Evolutionary conservation across 75 land plant species (phyloP).

Genomic region (Gnetum montanum): DNA sequence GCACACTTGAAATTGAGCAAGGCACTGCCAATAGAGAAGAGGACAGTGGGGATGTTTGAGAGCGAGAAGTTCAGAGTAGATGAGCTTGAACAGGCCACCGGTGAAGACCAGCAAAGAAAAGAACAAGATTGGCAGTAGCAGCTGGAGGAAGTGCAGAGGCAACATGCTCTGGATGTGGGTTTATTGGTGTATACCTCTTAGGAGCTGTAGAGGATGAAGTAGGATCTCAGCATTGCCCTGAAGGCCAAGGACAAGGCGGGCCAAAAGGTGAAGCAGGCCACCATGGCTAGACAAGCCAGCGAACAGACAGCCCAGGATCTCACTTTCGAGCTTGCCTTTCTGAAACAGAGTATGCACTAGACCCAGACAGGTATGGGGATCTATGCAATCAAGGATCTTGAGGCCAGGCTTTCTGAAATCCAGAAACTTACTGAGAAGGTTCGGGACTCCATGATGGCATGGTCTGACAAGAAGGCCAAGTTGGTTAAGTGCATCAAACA

Average conservation of each 20-base stretch:
- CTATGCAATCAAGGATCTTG: too few species aligned
- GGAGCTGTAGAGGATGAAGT: slow-evolving; percentile 43
- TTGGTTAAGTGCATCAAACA: slow-evolving; percentile 23
- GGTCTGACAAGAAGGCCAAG: slow-evolving; percentile 28
- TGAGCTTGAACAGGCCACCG: slow-evolving; percentile 54
- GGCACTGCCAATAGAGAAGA: slow-evolving; percentile 39
- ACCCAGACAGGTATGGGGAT: too few species aligned
- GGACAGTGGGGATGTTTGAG: slow-evolving; percentile 49
- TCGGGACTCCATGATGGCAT: slow-evolving; percentile 28
- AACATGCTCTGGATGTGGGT: slow-evolving; percentile 47
- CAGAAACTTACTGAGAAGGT: too few species aligned
- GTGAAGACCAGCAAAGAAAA: slow-evolving; percentile 38
- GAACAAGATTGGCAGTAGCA: slow-evolving; percentile 50
- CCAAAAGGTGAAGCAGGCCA: slow-evolving; percentile 45
- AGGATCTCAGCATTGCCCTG: slow-evolving; percentile 33
- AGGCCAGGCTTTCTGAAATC: too few species aligned
- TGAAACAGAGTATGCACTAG: too few species aligned
- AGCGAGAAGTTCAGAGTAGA: slow-evolving; percentile 57
- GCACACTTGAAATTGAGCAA: slow-evolving; percentile 49
- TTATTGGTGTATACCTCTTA: slow-evolving; percentile 31
- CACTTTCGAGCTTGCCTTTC: too few species aligned
- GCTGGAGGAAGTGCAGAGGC: slow-evolving; percentile 31
- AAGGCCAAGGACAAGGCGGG: slow-evolving; percentile 45
- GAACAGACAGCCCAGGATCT: too few species aligned
- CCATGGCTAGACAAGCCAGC: too few species aligned